Conservation (phyloP, 2,329 filamentous ascomycete species). For the Fonsecaea erecta region DNA sequence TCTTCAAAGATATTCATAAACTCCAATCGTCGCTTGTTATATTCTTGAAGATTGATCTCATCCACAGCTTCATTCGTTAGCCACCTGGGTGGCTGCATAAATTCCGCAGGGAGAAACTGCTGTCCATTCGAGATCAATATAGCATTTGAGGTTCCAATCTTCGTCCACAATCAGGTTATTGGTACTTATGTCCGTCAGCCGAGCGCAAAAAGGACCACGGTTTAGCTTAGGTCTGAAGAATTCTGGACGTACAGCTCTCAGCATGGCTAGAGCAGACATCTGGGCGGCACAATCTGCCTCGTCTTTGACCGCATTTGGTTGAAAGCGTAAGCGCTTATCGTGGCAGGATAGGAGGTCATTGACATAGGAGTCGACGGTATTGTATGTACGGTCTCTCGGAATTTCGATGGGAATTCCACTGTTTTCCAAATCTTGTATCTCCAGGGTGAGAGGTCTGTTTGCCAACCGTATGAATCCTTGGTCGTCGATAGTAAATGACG, state of each 20-base stretch:
- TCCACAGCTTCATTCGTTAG: constrained; percentile 11
- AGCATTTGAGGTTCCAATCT: constrained; percentile 38
- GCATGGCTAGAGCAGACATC: constrained; percentile 38
- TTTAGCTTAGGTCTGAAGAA: constrained; percentile 41
- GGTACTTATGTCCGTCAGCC: constrained; percentile 48
- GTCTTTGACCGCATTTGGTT: constrained; percentile 37
- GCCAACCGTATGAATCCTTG: constrained; percentile 36
- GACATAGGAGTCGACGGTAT: constrained; percentile 38
- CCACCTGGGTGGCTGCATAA: constrained; percentile 33
- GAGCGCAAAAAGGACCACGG: constrained; percentile 44
- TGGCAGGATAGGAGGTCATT: constrained; percentile 38
- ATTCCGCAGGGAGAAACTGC: constrained; percentile 38
- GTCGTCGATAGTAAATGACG: constrained; percentile 36
- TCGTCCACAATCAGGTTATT: constrained; percentile 42
- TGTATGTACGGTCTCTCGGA: constrained; percentile 38
- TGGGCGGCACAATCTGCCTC: constrained; percentile 24
- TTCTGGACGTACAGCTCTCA: constrained; percentile 39
- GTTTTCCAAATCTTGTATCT: constrained; percentile 39
- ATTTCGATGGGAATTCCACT: constrained; percentile 36
- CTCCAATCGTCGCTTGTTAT: neutral
- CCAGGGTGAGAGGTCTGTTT: constrained; percentile 39
- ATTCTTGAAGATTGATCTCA: neutral
- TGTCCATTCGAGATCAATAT: constrained; percentile 41
- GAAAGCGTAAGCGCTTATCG: constrained; percentile 37
- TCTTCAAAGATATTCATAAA: neutral